phyloP scores from a whole-genome alignment of 1,284 basidiomycete species.

The Pseudozyma hubeiensis region DNA sequence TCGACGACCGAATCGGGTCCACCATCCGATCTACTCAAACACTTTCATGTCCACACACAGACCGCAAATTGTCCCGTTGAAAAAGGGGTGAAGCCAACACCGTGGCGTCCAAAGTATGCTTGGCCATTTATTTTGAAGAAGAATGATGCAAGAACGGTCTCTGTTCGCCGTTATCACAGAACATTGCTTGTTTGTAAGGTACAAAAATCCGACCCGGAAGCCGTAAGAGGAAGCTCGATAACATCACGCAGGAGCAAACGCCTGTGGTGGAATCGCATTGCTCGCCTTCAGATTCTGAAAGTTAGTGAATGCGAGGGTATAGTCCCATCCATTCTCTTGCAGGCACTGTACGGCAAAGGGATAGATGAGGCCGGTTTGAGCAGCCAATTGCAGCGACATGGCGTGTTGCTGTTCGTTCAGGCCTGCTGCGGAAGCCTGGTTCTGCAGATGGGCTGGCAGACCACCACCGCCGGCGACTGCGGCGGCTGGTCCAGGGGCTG shows the following conservation, averaged over 20 bases:
- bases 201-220: neutral
- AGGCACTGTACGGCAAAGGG: constrained; percentile 69
- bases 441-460: constrained; percentile 51
- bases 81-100: no score
- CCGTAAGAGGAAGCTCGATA: neutral
- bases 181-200: neutral
- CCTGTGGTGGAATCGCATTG: constrained; percentile 54
- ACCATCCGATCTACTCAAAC: no score
- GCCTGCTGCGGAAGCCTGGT: constrained; percentile 43
- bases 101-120: no score
- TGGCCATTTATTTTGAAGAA: no score
- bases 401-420: constrained; percentile 67
- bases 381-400: constrained; percentile 65
- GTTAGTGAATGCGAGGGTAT: constrained; percentile 61
- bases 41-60: no score
- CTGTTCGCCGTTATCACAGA: neutral
- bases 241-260: constrained; percentile 36
- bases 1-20: no score
- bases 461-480: constrained; percentile 9
- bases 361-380: constrained; percentile 67
- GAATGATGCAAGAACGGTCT: neutral
- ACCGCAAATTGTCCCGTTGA: no score
- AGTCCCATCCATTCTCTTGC: constrained; percentile 69
- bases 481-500: neutral
- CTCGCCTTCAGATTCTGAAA: constrained; percentile 66